Percentiles rank a stretch among this genome's conserved stretches.
Conservation (phyloP, 495 filamentous ascomycete species). For the Haplographium delicatum region DNA sequence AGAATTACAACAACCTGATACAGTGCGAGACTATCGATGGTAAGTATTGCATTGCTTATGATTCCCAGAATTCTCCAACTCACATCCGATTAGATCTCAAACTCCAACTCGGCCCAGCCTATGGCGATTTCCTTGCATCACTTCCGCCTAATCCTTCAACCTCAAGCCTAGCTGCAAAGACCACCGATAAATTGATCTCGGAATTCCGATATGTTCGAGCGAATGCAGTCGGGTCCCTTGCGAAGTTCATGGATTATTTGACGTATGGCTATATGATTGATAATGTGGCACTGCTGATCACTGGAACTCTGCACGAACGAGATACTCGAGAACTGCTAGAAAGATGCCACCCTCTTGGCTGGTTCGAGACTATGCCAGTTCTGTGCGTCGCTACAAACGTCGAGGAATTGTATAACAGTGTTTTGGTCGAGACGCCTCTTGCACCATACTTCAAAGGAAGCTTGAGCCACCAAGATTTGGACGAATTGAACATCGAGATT, state of each 20-base stretch:
- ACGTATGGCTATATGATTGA: conserved; percentile 99
- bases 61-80: neutral
- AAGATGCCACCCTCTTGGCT: conserved; percentile 92
- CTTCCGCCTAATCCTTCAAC: conserved; percentile 97
- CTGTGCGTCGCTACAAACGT: conserved; percentile 97
- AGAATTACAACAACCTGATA: conserved; percentile 92
- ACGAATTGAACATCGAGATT: conserved; percentile 99
- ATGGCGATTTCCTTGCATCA: conserved; percentile 92
- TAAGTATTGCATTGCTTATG: conserved; percentile 32
- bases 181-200: conserved; percentile 94
- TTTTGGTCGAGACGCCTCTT: conserved; percentile 92
- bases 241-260: conserved; percentile 93
- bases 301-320: conserved; percentile 93
- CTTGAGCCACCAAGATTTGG: conserved; percentile 89
- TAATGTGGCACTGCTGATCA: conserved; percentile 97
- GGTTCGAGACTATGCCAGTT: conserved; percentile 98
- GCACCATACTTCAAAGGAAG: conserved; percentile 96
- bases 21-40: conserved; percentile 99
- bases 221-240: conserved; percentile 82
- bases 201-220: conserved; percentile 95
- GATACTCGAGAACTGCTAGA: conserved; percentile 95
- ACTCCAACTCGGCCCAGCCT: conserved; percentile 90
- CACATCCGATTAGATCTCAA: conserved; percentile 82
- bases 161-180: conserved; percentile 87
- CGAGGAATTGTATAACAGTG: conserved; percentile 97